Conservation (phyloP, 371 early-diverging fungal genomes). For the Mortierella sp. region DNA sequence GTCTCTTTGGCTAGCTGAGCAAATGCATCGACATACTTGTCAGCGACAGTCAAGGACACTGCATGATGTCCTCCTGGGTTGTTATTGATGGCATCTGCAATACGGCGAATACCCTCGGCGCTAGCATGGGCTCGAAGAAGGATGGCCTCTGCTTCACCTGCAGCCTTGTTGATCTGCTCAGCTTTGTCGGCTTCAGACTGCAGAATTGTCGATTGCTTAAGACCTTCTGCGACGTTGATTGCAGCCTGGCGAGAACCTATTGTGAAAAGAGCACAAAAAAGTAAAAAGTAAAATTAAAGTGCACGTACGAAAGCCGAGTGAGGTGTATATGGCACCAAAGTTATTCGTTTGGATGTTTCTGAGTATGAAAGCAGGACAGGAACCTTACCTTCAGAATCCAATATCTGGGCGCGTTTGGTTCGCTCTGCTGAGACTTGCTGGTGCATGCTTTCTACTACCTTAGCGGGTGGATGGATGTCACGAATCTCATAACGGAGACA, state of each 20-base stretch:
- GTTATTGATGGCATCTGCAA: conserved; percentile 78
- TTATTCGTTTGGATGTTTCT: no score
- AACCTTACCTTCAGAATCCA: conserved; percentile 88
- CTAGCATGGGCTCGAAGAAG: conserved; percentile 86
- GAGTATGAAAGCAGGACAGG: conserved; percentile 1
- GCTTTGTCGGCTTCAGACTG: conserved; percentile 91
- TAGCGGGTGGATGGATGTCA: conserved; percentile 94
- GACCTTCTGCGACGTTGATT: conserved; percentile 96
- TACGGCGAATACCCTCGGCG: conserved; percentile 79
- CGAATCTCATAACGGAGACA: conserved; percentile 92
- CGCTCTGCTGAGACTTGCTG: conserved; percentile 97
- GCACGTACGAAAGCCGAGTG: no score
- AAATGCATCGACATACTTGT: conserved; percentile 95
- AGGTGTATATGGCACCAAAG: no score
- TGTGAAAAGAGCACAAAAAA: no score
- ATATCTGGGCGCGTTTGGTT: conserved; percentile 93
- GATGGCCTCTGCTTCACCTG: conserved; percentile 89
- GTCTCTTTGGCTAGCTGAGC: conserved; percentile 90
- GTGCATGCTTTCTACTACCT: conserved; percentile 96
- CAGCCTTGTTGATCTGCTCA: conserved; percentile 90
- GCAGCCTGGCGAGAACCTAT: conserved; percentile 86
- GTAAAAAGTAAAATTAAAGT: no score
- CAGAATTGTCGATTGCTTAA: conserved; percentile 89
- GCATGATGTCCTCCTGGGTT: conserved; percentile 79
- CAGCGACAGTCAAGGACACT: conserved; percentile 91